These are phyloP conservation scores for Talaromyces trachyspermus DNA, from an alignment of 495 filamentous ascomycete genomes.

Conservation along the genomic window DNA sequence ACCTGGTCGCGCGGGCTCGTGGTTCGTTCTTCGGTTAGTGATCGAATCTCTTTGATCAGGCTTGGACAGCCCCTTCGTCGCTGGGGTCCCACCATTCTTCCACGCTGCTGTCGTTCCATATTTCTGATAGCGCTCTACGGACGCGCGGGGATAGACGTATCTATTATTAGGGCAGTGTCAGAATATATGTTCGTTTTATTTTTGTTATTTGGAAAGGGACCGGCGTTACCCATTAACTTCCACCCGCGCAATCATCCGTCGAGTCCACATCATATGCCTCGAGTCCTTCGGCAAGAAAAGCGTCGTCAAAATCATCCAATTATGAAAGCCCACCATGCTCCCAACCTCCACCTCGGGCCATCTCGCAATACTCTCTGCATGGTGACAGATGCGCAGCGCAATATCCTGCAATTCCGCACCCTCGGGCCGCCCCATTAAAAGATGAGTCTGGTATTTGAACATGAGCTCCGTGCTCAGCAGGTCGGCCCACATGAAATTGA, in stretches of 20 bases:
- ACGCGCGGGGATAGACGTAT: conserved; percentile 71
- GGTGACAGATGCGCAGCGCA: conserved; percentile 63
- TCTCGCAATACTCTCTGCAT: conserved; percentile 68
- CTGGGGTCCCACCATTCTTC: conserved; percentile 83
- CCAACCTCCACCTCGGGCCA: conserved; percentile 67
- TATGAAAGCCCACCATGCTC: conserved; percentile 59
- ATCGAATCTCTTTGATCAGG: conserved; percentile 67
- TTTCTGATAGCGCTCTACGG: conserved; percentile 61
- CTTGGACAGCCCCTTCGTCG: conserved; percentile 60
- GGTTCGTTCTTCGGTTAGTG: conserved; percentile 64
- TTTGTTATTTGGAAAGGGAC: too few relatives aligned
- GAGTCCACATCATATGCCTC: conserved; percentile 73
- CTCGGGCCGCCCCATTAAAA: conserved; percentile 41
- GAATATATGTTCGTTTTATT: too few relatives aligned
- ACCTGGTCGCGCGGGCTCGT: conserved; percentile 54
- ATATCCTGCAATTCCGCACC: conserved; percentile 47
- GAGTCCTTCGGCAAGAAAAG: conserved; percentile 70
- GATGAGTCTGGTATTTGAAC: conserved; percentile 66
- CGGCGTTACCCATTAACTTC: conserved; percentile 82
- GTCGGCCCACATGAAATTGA: conserved; percentile 70
- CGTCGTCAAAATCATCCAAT: conserved; percentile 65
- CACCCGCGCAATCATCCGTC: conserved; percentile 68
- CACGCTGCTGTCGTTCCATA: conserved; percentile 62
- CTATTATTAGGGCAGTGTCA: conserved; percentile 34
- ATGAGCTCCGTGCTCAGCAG: conserved; percentile 72